Evolutionary conservation across 495 filamentous ascomycete genomes (phyloP).

Genomic region (Aspergillus heteromorphus): DNA sequence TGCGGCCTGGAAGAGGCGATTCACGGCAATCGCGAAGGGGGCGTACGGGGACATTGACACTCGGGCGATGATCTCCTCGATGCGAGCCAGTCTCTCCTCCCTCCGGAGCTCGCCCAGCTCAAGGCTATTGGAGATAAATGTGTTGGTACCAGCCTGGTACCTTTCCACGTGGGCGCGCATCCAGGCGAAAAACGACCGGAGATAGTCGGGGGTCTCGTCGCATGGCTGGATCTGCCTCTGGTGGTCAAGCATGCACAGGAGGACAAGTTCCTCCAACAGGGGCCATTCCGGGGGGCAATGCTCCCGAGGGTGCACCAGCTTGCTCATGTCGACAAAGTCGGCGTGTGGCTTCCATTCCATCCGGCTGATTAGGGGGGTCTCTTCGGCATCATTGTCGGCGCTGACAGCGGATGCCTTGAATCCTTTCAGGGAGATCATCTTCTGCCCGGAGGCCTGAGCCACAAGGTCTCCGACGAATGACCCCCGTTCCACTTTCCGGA

Average conservation of each 20-base stretch:
- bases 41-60: neutral
- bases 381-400: neutral
- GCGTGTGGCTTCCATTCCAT: slow-evolving; percentile 19
- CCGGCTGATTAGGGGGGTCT: neutral
- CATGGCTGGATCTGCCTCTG: neutral
- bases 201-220: neutral
- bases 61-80: neutral
- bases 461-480: neutral
- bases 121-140: neutral
- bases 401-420: neutral
- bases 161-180: neutral
- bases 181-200: neutral
- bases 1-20: neutral
- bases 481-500: neutral
- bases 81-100: neutral
- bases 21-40: neutral
- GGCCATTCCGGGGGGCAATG: neutral
- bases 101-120: neutral
- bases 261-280: neutral
- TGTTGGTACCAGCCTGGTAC: neutral
- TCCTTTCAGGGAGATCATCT: neutral
- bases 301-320: neutral
- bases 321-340: slow-evolving; percentile 1
- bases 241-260: neutral
- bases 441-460: neutral